These are phyloP conservation scores for Verbena officinalis DNA, from an alignment of 257 asterid species.

Conservation along the genomic window DNA sequence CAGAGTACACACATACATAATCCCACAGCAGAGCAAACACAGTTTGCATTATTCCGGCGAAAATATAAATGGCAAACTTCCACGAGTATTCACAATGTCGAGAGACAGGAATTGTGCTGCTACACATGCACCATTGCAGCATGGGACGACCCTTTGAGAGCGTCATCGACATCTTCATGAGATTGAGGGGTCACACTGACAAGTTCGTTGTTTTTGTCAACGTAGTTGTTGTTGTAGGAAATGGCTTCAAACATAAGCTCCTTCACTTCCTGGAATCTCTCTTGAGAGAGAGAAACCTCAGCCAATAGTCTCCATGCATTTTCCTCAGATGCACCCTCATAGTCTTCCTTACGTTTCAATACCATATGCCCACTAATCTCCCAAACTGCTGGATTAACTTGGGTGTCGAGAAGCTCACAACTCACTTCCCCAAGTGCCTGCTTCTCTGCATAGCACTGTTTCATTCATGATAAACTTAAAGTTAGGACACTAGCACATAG, in stretches of 20 bases:
- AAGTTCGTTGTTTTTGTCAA: slow-evolving; percentile 20
- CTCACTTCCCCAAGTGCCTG: slow-evolving; percentile 93
- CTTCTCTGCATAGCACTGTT: slow-evolving; percentile 92
- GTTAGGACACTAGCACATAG: background rate
- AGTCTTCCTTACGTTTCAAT: slow-evolving; percentile 80
- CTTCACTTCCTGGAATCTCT: slow-evolving; percentile 81
- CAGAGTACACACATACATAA: slow-evolving; percentile 21
- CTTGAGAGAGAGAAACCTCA: slow-evolving; percentile 88
- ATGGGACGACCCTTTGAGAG: slow-evolving; percentile 52
- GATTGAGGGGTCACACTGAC: slow-evolving; percentile 37
- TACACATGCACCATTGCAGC: slow-evolving; percentile 65
- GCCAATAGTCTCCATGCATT: slow-evolving; percentile 93
- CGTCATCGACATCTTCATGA: slow-evolving; percentile 65
- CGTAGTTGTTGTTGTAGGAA: slow-evolving; percentile 33
- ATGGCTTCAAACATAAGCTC: slow-evolving; percentile 72
- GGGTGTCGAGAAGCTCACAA: slow-evolving; percentile 79
- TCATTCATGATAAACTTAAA: slow-evolving; percentile 18
- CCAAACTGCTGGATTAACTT: slow-evolving; percentile 95
- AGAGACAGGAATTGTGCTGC: slow-evolving; percentile 5
- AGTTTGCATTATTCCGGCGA: slow-evolving; percentile 39
- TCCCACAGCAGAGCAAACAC: slow-evolving; percentile 40
- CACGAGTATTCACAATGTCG: background rate
- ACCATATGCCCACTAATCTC: slow-evolving; percentile 96
- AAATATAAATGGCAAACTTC: slow-evolving; percentile 5
- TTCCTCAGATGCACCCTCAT: slow-evolving; percentile 70